Evolutionary conservation across 306 rosid species (phyloP).

Genomic region (Vigna angularis): DNA sequence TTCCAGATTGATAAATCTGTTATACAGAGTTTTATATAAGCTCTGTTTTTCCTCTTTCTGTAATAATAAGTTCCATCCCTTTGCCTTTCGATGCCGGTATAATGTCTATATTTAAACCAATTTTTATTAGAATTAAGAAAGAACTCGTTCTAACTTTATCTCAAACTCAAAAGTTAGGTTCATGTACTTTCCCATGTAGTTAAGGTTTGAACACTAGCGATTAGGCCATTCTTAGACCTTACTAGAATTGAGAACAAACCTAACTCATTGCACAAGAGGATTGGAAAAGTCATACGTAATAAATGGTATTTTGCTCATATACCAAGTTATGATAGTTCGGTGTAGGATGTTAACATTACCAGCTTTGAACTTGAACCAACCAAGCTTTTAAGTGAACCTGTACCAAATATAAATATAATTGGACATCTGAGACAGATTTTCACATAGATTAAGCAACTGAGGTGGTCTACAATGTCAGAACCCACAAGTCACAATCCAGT

Average conservation of each 20-base stretch:
- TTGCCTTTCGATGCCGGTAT: neutral
- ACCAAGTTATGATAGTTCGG: neutral
- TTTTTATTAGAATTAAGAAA: neutral
- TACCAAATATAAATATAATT: neutral
- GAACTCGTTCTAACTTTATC: neutral
- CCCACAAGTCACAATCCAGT: neutral
- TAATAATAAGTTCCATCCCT: neutral
- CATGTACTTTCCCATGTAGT: neutral
- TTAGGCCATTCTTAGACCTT: neutral
- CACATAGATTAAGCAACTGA: neutral
- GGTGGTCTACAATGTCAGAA: neutral
- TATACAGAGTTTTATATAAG: too few species aligned
- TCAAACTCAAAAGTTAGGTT: neutral
- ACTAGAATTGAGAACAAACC: neutral
- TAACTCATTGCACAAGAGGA: neutral
- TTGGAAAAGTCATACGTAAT: neutral
- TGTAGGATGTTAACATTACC: neutral
- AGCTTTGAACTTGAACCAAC: neutral
- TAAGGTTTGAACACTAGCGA: neutral
- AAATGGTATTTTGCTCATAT: neutral
- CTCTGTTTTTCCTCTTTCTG: too few species aligned
- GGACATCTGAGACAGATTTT: neutral
- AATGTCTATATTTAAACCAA: neutral
- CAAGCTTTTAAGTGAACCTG: neutral
- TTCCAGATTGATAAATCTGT: neutral